Evolutionary conservation across 2,329 filamentous ascomycete genomes (phyloP).

Genomic region (Acarospora socialis): DNA sequence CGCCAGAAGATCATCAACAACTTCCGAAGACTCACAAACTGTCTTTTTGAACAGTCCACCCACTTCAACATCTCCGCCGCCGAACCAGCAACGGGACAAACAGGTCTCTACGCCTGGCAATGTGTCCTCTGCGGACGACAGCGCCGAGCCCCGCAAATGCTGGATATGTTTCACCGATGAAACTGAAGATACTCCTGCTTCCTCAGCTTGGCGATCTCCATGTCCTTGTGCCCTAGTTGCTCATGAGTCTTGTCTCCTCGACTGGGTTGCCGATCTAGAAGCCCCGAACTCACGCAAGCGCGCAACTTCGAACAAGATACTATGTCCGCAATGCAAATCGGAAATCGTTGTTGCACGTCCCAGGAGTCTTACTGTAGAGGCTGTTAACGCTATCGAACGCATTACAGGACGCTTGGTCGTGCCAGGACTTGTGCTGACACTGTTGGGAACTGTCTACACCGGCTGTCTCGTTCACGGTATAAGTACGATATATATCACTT

Average conservation of each 20-base stretch:
- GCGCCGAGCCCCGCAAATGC: constrained; percentile 37
- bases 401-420: constrained; percentile 46
- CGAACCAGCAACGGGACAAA: constrained; percentile 1
- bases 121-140: constrained; percentile 9
- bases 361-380: constrained; percentile 55
- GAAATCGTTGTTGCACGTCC: constrained; percentile 64
- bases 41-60: constrained; percentile 14
- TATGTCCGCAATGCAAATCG: constrained; percentile 81
- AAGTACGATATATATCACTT: constrained; percentile 50
- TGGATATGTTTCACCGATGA: constrained; percentile 58
- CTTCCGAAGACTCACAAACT: constrained; percentile 17
- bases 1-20: constrained; percentile 13
- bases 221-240: constrained; percentile 84
- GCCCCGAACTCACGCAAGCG: constrained; percentile 38
- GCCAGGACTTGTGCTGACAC: constrained; percentile 44
- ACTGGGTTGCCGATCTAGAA: constrained; percentile 89
- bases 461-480: constrained; percentile 44
- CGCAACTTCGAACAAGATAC: constrained; percentile 43
- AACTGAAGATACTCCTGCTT: constrained; percentile 45
- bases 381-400: constrained; percentile 45
- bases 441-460: constrained; percentile 34
- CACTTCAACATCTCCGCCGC: constrained; percentile 5
- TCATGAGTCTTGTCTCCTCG: constrained; percentile 76
- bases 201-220: constrained; percentile 65
- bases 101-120: too few relatives aligned